These are phyloP conservation scores for Cyathus olla DNA, from an alignment of 1,284 basidiomycete species.

Conservation along the genomic window DNA sequence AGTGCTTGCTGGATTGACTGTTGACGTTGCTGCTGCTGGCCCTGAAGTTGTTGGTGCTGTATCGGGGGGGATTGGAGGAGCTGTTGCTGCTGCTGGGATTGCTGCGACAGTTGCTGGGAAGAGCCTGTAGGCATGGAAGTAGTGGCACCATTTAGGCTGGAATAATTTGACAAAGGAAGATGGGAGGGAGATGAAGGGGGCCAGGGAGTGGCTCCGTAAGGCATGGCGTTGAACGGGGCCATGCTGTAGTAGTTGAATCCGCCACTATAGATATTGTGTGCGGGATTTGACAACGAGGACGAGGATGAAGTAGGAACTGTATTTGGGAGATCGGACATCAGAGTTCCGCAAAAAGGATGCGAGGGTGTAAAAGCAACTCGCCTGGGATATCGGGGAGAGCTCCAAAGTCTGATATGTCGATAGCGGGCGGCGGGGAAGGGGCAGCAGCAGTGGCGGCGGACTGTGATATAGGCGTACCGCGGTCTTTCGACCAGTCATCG, in stretches of 20 bases:
- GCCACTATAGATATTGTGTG: no score
- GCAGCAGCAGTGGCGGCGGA: constrained; percentile 19
- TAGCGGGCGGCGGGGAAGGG: constrained; percentile 23
- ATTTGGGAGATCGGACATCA: constrained; percentile 11
- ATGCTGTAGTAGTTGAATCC: constrained; percentile 14
- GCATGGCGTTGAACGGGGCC: constrained; percentile 63
- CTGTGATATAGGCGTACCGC: constrained; percentile 30
- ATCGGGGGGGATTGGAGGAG: no score
- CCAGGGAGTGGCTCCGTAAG: constrained; percentile 61
- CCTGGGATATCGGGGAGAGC: constrained; percentile 50
- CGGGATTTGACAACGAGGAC: constrained; percentile 42
- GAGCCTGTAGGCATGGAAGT: constrained; percentile 32
- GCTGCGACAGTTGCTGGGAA: constrained; percentile 26
- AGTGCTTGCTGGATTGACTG: constrained; percentile 14
- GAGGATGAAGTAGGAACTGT: constrained; percentile 45
- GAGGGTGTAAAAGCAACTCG: constrained; percentile 18
- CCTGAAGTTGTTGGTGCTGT: no score
- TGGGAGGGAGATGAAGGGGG: constrained; percentile 42
- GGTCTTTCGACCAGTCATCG: constrained; percentile 55
- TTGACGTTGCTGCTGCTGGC: constrained; percentile 19
- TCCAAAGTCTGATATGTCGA: constrained; percentile 53
- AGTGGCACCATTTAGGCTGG: constrained; percentile 80
- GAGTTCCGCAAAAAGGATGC: constrained; percentile 14
- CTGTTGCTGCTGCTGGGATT: constrained; percentile 35
- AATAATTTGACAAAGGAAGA: constrained; percentile 78